phyloP scores from a whole-genome alignment of 2,329 filamentous ascomycete species.

The Cryphonectria nitschkei region DNA sequence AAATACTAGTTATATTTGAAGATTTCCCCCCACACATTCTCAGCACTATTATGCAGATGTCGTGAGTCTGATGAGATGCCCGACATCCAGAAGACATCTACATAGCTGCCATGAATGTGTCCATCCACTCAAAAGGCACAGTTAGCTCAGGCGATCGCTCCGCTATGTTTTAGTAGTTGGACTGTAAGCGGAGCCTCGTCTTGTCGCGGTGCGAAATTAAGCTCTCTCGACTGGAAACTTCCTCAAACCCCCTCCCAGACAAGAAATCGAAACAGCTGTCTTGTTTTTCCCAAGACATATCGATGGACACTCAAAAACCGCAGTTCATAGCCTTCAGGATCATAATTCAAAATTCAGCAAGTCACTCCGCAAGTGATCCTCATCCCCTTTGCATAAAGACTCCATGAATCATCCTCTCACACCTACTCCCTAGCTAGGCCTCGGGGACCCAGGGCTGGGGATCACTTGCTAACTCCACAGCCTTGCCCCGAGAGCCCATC shows the following conservation, averaged over 20 bases:
- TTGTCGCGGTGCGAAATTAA: too few relatives aligned
- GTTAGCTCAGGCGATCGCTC: not conserved
- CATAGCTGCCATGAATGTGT: not conserved
- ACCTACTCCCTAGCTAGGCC: not conserved
- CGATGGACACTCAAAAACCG: too few relatives aligned
- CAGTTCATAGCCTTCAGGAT: too few relatives aligned
- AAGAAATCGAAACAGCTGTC: too few relatives aligned
- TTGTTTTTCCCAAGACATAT: too few relatives aligned
- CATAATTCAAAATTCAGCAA: not conserved
- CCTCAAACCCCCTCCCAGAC: too few relatives aligned
- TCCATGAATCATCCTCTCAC: not conserved
- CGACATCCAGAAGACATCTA: not conserved
- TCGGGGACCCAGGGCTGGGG: not conserved
- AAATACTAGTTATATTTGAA: not conserved
- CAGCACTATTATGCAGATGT: not conserved
- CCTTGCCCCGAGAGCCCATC: not conserved
- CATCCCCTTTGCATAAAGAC: not conserved
- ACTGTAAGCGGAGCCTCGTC: too few relatives aligned
- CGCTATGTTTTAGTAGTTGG: too few relatives aligned
- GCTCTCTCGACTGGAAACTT: too few relatives aligned
- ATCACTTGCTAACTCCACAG: not conserved
- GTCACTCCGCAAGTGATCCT: not conserved
- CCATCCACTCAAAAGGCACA: not conserved
- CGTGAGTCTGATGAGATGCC: not conserved
- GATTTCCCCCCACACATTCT: not conserved